Conservation (phyloP, 2,329 filamentous ascomycete species). For the Sarocladium kiliense region DNA sequence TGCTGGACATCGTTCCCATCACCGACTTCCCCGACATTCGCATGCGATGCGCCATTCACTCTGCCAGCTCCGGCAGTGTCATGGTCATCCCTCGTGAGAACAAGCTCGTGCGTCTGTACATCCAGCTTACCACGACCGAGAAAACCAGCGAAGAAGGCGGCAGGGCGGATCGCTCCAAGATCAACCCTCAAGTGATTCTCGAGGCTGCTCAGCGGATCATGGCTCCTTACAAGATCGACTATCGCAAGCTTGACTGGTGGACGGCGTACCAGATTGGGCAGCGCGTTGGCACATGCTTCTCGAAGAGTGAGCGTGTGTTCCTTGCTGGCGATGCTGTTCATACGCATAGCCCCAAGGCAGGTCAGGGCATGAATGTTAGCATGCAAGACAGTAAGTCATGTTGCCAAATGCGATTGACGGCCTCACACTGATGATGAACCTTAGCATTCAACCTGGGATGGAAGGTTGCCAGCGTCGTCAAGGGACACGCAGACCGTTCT, state of each 20-base stretch:
- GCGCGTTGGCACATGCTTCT: conserved; percentile 54
- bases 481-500: conserved; percentile 33
- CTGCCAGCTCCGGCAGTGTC: conserved; percentile 48
- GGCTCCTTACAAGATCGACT: conserved; percentile 60
- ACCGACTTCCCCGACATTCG: conserved; percentile 57
- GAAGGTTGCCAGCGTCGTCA: conserved; percentile 46
- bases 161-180: conserved; percentile 53
- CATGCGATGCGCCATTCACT: conserved; percentile 53
- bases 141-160: conserved; percentile 36
- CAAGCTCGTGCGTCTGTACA: conserved; percentile 58
- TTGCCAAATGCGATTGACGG: conserved; percentile 48
- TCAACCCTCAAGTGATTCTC: conserved; percentile 60
- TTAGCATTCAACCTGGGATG: conserved; percentile 23
- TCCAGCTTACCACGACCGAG: conserved; percentile 49
- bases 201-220: conserved; percentile 59
- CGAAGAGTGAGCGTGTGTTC: conserved; percentile 55
- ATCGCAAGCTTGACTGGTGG: conserved; percentile 60
- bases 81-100: conserved; percentile 63
- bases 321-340: conserved; percentile 63
- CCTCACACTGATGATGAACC: too few species aligned
- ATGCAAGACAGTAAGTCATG: conserved; percentile 49
- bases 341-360: conserved; percentile 55
- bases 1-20: conserved; percentile 36
- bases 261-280: conserved; percentile 67
- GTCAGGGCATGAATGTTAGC: conserved; percentile 61